These are phyloP conservation scores for Camellia japonica DNA, from an alignment of 148 eudicot species.

Conservation along the genomic window DNA sequence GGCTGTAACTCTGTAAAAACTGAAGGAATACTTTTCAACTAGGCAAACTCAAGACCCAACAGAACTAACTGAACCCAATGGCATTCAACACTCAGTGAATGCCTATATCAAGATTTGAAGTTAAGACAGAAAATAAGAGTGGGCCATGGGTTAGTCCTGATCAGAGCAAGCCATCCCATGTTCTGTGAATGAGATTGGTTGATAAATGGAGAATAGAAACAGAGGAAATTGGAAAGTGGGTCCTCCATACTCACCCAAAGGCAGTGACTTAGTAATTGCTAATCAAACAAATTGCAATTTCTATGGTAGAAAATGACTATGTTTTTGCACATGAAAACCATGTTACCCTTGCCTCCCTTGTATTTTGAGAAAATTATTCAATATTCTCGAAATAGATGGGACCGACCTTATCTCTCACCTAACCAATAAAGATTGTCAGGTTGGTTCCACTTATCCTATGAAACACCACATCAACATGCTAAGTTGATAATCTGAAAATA, in stretches of 20 bases:
- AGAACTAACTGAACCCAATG: background rate
- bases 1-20: no score
- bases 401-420: no score
- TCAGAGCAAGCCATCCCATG: constrained; percentile 27
- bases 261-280: background rate
- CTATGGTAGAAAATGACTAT: background rate
- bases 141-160: constrained; percentile 19
- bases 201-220: constrained; percentile 6
- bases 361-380: background rate
- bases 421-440: no score
- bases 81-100: no score
- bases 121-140: background rate
- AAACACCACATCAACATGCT: no score
- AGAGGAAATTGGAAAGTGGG: constrained; percentile 17
- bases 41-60: background rate
- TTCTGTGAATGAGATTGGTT: constrained; percentile 33
- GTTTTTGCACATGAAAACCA: constrained; percentile 20
- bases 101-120: no score
- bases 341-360: constrained; percentile 21
- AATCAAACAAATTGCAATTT: background rate
- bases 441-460: no score
- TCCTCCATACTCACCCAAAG: constrained; percentile 1
- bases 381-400: no score
- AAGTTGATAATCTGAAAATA: no score
- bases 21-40: no score